Evolutionary conservation across 176 grass and related monocot genomes (phyloP), one percentile per base, ranked within the genome.

Genomic region (Lolium rigidum): DNA sequence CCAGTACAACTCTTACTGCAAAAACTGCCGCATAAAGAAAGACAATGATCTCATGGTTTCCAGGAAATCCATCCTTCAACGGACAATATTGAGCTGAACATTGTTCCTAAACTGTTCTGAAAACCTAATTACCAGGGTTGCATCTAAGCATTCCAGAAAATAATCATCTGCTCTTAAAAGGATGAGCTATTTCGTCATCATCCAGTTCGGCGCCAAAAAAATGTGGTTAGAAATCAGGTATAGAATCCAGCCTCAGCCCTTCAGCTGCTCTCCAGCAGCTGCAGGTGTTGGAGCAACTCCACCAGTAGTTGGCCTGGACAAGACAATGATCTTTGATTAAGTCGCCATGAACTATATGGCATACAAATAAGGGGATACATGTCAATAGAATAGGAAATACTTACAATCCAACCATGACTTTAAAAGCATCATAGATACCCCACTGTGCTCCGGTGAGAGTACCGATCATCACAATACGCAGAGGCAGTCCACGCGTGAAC

Each of bases 391-490:
- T 51, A 28, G 26, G 15, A 60, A 28, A 56, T 55, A 91, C 95
- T 87, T 87, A 98, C 95, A 95, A 77, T 70, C 93, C 95, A 84
- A 95, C 93, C 81, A 91, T 90, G 18, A 98, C 87, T 98, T 95
- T 93, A 16, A 95, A 98, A 10, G 91, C 89, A 57, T 95, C 95
- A 26, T 95, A 95, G 71, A 98, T 92, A 44, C 85, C 93, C 93
- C 89, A 95, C 76, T 98, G 95, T 11, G 89, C 89, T 52, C 87
- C 91, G 0, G 95, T 93, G 10, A 95, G 91, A 24, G 95, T 93
- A 70, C 93, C 95, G 21, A 98, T 93, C 95, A 98, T 98, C 16
- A 93, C 80, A 0, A 98, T 98, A 46, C 88, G 90, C 79, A 95
- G 41, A 10, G 91, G 89, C 8, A 98, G 87, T 2, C 93, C 95